These are phyloP conservation scores for Rheum nobile DNA, from an alignment of 148 eudicot genomes.

Conservation along the genomic window DNA sequence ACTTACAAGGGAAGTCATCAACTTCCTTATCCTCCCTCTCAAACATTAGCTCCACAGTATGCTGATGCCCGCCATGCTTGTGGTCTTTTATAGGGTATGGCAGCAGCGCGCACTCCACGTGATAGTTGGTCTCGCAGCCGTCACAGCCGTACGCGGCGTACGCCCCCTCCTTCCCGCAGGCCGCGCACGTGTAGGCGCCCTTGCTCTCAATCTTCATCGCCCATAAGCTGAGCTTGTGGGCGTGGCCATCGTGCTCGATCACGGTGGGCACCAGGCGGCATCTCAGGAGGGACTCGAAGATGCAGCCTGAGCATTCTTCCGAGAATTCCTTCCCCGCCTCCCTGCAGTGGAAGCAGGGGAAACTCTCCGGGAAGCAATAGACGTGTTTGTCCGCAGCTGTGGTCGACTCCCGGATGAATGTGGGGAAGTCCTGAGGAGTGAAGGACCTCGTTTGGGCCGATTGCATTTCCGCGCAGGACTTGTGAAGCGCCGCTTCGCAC, in stretches of 20 bases:
- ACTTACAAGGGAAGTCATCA: neutral
- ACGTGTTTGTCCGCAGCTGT: neutral
- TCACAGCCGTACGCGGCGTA: neutral
- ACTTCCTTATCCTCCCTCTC: neutral
- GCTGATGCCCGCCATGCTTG: slow-evolving; percentile 1
- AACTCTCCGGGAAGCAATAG: neutral
- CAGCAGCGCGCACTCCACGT: neutral
- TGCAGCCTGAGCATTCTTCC: neutral
- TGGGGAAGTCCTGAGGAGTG: neutral
- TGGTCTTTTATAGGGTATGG: neutral
- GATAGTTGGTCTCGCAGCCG: neutral
- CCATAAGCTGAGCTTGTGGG: neutral
- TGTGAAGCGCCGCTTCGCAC: neutral
- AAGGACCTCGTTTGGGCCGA: neutral
- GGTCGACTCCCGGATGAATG: neutral
- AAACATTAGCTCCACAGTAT: neutral
- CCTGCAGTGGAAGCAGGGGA: neutral
- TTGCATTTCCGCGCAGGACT: neutral
- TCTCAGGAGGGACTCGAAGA: neutral
- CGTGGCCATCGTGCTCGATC: neutral
- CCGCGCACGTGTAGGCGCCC: neutral
- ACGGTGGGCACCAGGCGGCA: neutral
- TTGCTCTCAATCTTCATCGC: neutral
- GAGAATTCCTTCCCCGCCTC: neutral
- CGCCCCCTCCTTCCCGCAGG: neutral